These are phyloP conservation scores for Chlamydomonas sphaeroides DNA, from an alignment of 139 green algal genomes.

Conservation along the genomic window DNA sequence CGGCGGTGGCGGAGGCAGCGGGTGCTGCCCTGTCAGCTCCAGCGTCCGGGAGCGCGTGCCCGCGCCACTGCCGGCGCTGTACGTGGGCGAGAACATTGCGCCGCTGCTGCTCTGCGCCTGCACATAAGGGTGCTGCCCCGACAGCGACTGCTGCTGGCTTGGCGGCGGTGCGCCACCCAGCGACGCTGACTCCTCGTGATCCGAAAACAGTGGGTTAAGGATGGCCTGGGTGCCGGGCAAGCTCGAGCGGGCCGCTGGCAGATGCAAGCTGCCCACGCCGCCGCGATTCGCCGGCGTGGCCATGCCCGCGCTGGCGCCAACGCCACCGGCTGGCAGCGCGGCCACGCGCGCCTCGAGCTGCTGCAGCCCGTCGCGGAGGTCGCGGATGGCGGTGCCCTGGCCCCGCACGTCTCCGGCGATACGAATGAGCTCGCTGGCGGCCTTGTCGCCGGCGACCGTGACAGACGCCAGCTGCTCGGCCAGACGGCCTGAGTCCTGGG, in stretches of 20 bases:
- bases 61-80: background rate
- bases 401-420: background rate
- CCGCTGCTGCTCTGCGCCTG: no score
- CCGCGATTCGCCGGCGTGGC: background rate
- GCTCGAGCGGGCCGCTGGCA: no score
- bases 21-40: background rate
- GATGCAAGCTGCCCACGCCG: background rate
- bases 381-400: background rate
- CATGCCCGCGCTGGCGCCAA: background rate
- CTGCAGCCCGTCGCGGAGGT: constrained; percentile 5
- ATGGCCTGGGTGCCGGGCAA: background rate
- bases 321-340: background rate
- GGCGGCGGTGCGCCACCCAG: no score
- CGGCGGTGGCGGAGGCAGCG: background rate
- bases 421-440: background rate
- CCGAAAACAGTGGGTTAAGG: constrained; percentile 30
- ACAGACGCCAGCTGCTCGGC: constrained; percentile 25
- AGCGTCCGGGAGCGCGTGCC: background rate
- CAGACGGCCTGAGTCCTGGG: constrained; percentile 11
- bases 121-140: no score
- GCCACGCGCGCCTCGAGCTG: background rate
- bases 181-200: background rate
- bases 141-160: no score
- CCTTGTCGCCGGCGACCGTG: background rate
- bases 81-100: background rate